phyloP scores from a whole-genome alignment of 345 rosid species.

The Hypericum perforatum region DNA sequence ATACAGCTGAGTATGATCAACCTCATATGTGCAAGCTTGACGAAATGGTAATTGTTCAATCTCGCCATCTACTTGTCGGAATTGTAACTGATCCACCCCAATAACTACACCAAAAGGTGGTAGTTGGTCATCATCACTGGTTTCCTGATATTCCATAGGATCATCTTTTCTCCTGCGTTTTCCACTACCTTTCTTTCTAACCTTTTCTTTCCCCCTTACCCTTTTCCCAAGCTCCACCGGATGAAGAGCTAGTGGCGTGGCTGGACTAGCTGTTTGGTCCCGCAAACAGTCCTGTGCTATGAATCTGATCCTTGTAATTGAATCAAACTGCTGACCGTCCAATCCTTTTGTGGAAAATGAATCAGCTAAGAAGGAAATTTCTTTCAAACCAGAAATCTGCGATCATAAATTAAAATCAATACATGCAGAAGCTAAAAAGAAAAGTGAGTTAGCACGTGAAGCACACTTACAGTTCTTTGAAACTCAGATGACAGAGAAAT shows the following conservation, averaged over 20 bases:
- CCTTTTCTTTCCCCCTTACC: constrained; percentile 70
- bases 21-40: constrained; percentile 10
- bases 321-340: constrained; percentile 56
- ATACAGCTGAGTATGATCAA: constrained; percentile 1
- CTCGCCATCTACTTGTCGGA: constrained; percentile 8
- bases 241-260: constrained; percentile 17
- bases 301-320: constrained; percentile 54
- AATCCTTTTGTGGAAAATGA: constrained; percentile 54
- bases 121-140: constrained; percentile 21
- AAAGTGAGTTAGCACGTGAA: constrained; percentile 28
- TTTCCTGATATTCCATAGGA: constrained; percentile 11
- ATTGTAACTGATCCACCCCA: constrained; percentile 17
- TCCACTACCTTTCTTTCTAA: constrained; percentile 59
- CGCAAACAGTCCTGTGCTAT: constrained; percentile 79
- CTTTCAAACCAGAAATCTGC: constrained; percentile 76
- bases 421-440: constrained; percentile 38
- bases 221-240: constrained; percentile 56
- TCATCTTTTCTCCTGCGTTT: constrained; percentile 41
- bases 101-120: constrained; percentile 17
- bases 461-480: constrained; percentile 9
- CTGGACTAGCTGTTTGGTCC: constrained; percentile 46
- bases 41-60: constrained; percentile 12
- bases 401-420: constrained; percentile 2
- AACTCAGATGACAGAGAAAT: not conserved
- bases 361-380: constrained; percentile 70